Conservation (phyloP, 495 filamentous ascomycete species). For the Annulohypoxylon nitens region DNA sequence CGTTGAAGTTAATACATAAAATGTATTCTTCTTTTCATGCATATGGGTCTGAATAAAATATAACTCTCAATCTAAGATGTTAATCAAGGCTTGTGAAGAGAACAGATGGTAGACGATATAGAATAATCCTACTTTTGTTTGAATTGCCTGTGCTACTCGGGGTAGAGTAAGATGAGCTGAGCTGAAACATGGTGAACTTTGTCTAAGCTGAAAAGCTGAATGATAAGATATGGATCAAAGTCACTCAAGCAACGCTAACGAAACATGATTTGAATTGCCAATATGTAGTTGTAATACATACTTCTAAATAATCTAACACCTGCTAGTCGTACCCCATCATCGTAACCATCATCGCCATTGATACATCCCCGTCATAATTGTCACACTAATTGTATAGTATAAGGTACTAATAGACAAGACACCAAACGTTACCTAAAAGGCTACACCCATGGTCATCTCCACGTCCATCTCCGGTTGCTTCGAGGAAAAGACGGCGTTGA, state of each 20-base stretch:
- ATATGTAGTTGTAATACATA: slow-evolving; percentile 5
- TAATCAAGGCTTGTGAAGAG: no score
- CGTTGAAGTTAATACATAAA: background rate
- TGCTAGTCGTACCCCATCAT: slow-evolving; percentile 9
- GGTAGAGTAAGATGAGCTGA: background rate
- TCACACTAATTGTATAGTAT: slow-evolving; percentile 14
- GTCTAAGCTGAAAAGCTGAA: background rate
- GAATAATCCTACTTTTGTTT: no score
- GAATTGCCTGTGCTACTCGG: background rate
- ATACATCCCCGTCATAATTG: slow-evolving; percentile 5
- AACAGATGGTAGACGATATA: no score
- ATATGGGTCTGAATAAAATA: no score
- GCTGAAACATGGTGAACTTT: background rate
- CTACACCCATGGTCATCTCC: slow-evolving; percentile 56
- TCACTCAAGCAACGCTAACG: background rate
- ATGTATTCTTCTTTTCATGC: background rate
- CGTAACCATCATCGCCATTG: slow-evolving; percentile 6
- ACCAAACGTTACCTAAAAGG: slow-evolving; percentile 38
- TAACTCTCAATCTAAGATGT: no score
- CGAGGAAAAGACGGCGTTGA: slow-evolving; percentile 77
- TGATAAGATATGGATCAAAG: background rate
- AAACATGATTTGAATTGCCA: slow-evolving; percentile 2
- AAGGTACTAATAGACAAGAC: background rate
- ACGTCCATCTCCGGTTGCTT: slow-evolving; percentile 54
- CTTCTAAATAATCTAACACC: slow-evolving; percentile 8